phyloP scores from a whole-genome alignment of 2,329 filamentous ascomycete species.

The Trichophyton simii region DNA sequence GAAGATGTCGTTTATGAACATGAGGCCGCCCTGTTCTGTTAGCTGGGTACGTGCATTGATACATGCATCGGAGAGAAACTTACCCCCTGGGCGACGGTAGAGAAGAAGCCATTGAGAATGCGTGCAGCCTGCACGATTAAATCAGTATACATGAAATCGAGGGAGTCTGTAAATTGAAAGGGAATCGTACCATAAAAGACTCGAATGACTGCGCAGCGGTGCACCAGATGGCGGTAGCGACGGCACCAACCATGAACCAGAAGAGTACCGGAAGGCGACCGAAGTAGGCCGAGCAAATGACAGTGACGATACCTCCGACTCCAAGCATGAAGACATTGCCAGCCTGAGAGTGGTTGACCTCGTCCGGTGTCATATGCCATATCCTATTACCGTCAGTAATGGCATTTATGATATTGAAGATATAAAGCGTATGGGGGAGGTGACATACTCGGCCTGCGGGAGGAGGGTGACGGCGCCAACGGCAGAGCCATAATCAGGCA shows the following conservation, averaged over 20 bases:
- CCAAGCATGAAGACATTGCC: constrained; percentile 37
- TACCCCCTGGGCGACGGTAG: constrained; percentile 29
- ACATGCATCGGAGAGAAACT: constrained; percentile 5
- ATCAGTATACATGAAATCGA: neutral
- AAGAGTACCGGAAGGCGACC: constrained; percentile 35
- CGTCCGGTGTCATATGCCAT: constrained; percentile 28
- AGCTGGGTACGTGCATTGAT: neutral
- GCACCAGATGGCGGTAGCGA: constrained; percentile 30
- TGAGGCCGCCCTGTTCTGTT: constrained; percentile 25
- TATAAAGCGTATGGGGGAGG: neutral
- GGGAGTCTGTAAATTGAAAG: neutral
- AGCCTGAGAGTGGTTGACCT: constrained; percentile 30
- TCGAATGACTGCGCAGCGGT: constrained; percentile 27
- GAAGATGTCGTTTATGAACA: constrained; percentile 34
- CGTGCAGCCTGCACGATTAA: constrained; percentile 21
- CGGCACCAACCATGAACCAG: constrained; percentile 26
- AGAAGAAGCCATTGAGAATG: constrained; percentile 36
- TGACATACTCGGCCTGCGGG: constrained; percentile 24
- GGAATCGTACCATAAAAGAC: constrained; percentile 22
- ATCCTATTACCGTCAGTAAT: constrained; percentile 11
- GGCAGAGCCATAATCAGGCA: constrained; percentile 34
- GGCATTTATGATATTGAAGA: too few relatives aligned
- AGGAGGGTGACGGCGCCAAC: constrained; percentile 31
- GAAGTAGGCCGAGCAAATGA: constrained; percentile 32
- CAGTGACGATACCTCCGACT: constrained; percentile 30